Evolutionary conservation across 768 basidiomycete species (phyloP).

Genomic region (Rhodotorula graminis): DNA sequence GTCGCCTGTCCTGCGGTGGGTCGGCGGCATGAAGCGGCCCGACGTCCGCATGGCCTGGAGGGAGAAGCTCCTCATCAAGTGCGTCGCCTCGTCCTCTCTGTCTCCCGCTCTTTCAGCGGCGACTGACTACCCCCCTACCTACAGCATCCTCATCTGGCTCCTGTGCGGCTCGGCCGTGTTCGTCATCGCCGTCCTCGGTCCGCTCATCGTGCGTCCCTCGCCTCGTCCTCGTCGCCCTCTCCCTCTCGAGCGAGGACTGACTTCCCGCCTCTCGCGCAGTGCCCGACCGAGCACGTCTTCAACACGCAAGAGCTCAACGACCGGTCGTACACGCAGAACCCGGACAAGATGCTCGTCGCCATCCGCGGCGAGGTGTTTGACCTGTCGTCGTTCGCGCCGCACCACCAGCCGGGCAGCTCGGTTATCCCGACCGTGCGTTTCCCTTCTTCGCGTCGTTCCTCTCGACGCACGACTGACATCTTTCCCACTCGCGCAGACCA

Average conservation of each 20-base stretch:
- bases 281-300: slow-evolving; percentile 90
- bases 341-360: slow-evolving; percentile 71
- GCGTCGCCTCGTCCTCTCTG: not conserved
- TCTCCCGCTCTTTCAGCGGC: not conserved
- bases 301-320: slow-evolving; percentile 66
- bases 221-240: too few relatives aligned
- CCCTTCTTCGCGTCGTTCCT: not conserved
- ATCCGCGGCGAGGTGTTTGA: slow-evolving; percentile 96
- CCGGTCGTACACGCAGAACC: slow-evolving; percentile 59
- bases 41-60: slow-evolving; percentile 96
- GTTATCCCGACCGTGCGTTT: slow-evolving; percentile 32
- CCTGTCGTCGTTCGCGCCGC: slow-evolving; percentile 59
- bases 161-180: slow-evolving; percentile 82
- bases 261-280: slow-evolving; percentile 45
- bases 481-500: not conserved
- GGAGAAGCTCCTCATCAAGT: slow-evolving; percentile 88
- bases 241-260: not conserved
- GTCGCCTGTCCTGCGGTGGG: slow-evolving; percentile 59
- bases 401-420: slow-evolving; percentile 24
- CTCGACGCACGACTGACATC: not conserved
- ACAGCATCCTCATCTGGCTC: slow-evolving; percentile 80
- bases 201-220: slow-evolving; percentile 56
- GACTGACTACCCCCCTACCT: not conserved
- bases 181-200: slow-evolving; percentile 81
- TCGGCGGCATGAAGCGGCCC: slow-evolving; percentile 88